Base-by-base conservation (phyloP, 306 rosid genomes). In the Gastrolobium villosum region DNA sequence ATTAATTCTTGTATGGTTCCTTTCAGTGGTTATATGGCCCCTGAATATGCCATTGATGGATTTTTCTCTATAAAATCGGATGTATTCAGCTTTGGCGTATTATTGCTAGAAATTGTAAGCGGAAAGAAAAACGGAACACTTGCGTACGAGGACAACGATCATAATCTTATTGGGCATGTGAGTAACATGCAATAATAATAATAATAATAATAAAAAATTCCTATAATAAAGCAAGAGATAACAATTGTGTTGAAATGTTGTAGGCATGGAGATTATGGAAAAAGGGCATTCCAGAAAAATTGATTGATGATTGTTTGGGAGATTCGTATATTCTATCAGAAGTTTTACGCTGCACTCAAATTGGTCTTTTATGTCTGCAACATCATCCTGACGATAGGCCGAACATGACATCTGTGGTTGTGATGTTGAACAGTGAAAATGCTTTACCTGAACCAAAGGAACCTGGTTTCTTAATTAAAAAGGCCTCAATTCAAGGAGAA, bases 11-110 rank as follows among this genome's bases (percentile, higher is more conserved):
- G 1, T n/a, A 1, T 1, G 6, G 3, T 35, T 49, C 0, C 9
- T 52, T 71, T 7, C 63, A 71, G 50, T 2, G 76, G 64, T 20
- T 71, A 71, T 15, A 71, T 71, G 76, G 64, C 76, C 1, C 76
- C 64, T 4, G 76, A 71, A 53, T 71, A 53, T 53, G 62, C 28
- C 2, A n/a, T 37, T 8, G 10, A 39, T 37, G 76, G 76, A 10
- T 3, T 71, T 5, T 71, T 53, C 32, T 71, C 64, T 1, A 10
- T 9, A 0, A 71, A 71, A 26, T 71, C 76, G 2, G 64, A 71
- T 53, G 63, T 71, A 4, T 71, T 52, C 26, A 71, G 64, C 6
- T 71, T 52, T 20, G 76, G 76, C 1, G 10, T 71, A 4, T 52
- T 71, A 39, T 36, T 71, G 11, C 3, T 71, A 39, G 76, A 71